Conservation (phyloP, 805 yeast genomes). For the Hanseniaspora meyeri region DNA sequence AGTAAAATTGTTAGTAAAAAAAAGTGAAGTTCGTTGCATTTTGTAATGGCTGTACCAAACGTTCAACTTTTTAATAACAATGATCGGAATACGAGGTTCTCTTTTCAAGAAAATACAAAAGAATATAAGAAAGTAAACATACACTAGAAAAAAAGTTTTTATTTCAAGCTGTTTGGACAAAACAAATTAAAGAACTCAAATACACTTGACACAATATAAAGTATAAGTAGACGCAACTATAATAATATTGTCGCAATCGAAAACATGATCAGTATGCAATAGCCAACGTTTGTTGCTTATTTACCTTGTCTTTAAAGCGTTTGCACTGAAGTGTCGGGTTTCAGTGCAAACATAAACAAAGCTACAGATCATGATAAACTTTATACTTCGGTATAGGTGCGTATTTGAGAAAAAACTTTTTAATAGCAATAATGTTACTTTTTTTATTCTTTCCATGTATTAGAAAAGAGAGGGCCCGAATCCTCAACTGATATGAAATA, state of each 20-base stretch:
- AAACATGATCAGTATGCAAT: not conserved
- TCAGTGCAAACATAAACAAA: slow-evolving; percentile 40
- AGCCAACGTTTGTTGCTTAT: not conserved
- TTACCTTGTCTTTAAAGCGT: slow-evolving; percentile 11
- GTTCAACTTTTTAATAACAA: not conserved
- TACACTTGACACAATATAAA: not conserved
- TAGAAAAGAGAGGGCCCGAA: slow-evolving; percentile 54
- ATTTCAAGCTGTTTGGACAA: too few species aligned
- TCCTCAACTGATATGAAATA: slow-evolving; percentile 27
- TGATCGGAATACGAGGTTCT: not conserved
- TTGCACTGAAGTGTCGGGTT: slow-evolving; percentile 75
- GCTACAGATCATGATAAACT: not conserved
- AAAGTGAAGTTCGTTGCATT: slow-evolving; percentile 12
- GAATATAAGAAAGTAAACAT: not conserved
- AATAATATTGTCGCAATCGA: not conserved
- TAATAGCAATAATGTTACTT: not conserved
- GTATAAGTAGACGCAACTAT: not conserved
- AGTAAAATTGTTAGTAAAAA: slow-evolving; percentile 17
- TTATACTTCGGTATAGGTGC: not conserved
- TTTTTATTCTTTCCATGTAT: not conserved
- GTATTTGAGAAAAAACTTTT: too few species aligned
- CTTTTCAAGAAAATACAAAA: not conserved
- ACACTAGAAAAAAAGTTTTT: not conserved
- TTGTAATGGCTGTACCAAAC: not conserved
- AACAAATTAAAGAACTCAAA: not conserved